A percentile compares a stretch with the other conserved stretches of the same genome.
Conservation (phyloP, 2,329 filamentous ascomycete species). For the Aspergillus spinulosporus region DNA sequence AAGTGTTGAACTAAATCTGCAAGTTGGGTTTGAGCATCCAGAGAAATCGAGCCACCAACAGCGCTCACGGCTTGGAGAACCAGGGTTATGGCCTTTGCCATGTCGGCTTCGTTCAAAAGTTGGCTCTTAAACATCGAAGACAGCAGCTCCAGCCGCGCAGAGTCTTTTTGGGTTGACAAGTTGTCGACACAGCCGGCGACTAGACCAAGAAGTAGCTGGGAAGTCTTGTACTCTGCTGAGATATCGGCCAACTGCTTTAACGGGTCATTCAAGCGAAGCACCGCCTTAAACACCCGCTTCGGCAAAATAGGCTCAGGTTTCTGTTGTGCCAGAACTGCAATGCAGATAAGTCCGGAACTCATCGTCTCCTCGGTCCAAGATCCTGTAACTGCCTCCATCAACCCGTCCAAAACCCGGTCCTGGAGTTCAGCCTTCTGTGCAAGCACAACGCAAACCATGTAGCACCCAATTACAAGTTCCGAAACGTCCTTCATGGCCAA, state of each 20-base stretch:
- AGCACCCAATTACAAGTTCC: slow-evolving; percentile 80
- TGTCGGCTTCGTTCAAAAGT: slow-evolving; percentile 34
- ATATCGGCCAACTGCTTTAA: slow-evolving; percentile 38
- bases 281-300: slow-evolving; percentile 63
- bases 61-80: slow-evolving; percentile 36
- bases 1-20: slow-evolving; percentile 67
- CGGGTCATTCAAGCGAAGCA: slow-evolving; percentile 38
- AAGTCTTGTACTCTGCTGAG: slow-evolving; percentile 34
- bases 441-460: slow-evolving; percentile 85
- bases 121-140: slow-evolving; percentile 36
- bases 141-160: slow-evolving; percentile 49
- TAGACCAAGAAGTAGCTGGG: slow-evolving; percentile 39
- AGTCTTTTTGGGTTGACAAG: slow-evolving; percentile 36
- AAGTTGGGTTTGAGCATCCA: slow-evolving; percentile 61
- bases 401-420: slow-evolving; percentile 74
- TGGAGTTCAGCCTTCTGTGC: slow-evolving; percentile 78
- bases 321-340: slow-evolving; percentile 80
- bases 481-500: slow-evolving; percentile 73
- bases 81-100: slow-evolving; percentile 33
- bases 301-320: slow-evolving; percentile 70
- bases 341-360: slow-evolving; percentile 71
- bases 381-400: slow-evolving; percentile 84
- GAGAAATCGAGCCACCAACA: slow-evolving; percentile 42
- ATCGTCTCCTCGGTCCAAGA: slow-evolving; percentile 75
- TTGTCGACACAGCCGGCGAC: slow-evolving; percentile 37